A percentile compares a stretch with the other conserved stretches of the same genome.
phyloP scores from a whole-genome alignment of 495 filamentous ascomycete species.

The Neurospora discreta region DNA sequence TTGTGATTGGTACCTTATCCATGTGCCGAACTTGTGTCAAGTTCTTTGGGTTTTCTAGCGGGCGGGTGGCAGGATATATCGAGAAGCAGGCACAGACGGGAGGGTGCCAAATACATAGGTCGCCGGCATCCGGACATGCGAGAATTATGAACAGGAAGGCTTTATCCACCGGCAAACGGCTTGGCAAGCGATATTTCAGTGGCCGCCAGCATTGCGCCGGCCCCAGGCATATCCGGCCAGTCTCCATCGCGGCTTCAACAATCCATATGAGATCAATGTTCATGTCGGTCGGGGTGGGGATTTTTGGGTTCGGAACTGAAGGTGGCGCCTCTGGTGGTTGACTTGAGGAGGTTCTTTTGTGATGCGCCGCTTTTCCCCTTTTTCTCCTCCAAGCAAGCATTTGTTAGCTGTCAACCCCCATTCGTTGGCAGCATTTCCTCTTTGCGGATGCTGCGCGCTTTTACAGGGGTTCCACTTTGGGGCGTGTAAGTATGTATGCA shows the following conservation, averaged over 20 bases:
- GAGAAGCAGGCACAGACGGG: neutral
- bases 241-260: neutral
- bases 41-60: neutral
- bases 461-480: neutral
- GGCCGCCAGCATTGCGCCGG: neutral
- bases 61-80: neutral
- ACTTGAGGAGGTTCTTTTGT: neutral
- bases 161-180: neutral
- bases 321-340: neutral
- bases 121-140: neutral
- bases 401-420: no score
- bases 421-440: neutral
- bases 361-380: neutral
- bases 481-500: neutral
- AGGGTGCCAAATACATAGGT: neutral
- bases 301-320: neutral
- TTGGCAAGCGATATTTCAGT: neutral
- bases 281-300: neutral
- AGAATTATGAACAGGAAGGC: neutral
- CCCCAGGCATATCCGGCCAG: neutral
- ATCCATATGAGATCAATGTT: neutral
- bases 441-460: neutral
- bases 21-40: neutral
- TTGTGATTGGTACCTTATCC: neutral
- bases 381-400: neutral